Evolutionary conservation across 352 stramenopile genomes (phyloP).

Genomic region (Pythium pyrilobum): DNA sequence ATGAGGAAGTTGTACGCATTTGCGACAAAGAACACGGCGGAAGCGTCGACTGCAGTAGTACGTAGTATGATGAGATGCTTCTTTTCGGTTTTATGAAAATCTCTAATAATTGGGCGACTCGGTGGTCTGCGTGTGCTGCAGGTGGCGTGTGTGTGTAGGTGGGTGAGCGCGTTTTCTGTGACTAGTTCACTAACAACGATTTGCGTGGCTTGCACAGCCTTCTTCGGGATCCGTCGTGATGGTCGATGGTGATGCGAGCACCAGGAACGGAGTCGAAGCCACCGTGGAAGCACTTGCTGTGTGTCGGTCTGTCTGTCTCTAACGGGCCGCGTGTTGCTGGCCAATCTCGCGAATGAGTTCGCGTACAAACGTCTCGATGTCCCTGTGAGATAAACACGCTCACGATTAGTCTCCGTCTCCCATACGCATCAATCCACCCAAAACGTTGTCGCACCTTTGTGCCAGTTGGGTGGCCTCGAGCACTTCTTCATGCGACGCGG

Average conservation of each 20-base stretch:
- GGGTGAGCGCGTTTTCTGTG: neutral
- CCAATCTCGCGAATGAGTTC: slow-evolving; percentile 46
- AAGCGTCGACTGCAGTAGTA: neutral
- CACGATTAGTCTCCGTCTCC: neutral
- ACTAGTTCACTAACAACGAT: too few relatives aligned
- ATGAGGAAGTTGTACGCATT: neutral
- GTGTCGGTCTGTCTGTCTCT: too few relatives aligned
- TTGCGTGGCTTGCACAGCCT: too few relatives aligned
- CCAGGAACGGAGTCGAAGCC: too few relatives aligned
- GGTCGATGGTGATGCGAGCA: too few relatives aligned
- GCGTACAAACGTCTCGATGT: slow-evolving; percentile 45
- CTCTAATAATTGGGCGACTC: slow-evolving; percentile 10
- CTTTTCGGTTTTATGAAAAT: slow-evolving; percentile 3
- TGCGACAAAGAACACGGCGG: neutral
- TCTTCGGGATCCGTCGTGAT: too few relatives aligned
- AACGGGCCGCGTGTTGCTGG: slow-evolving; percentile 30
- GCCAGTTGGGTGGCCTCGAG: slow-evolving; percentile 83
- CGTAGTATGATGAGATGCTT: neutral
- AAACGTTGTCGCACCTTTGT: slow-evolving; percentile 26
- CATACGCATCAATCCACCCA: neutral
- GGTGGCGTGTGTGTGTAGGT: neutral
- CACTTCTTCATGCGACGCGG: slow-evolving; percentile 92
- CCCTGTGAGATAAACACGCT: slow-evolving; percentile 15
- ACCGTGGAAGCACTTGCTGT: too few relatives aligned
- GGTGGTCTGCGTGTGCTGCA: neutral